Evolutionary conservation across 2,329 filamentous ascomycete genomes (phyloP).

Genomic region (Cladosporium sphaerospermum): DNA sequence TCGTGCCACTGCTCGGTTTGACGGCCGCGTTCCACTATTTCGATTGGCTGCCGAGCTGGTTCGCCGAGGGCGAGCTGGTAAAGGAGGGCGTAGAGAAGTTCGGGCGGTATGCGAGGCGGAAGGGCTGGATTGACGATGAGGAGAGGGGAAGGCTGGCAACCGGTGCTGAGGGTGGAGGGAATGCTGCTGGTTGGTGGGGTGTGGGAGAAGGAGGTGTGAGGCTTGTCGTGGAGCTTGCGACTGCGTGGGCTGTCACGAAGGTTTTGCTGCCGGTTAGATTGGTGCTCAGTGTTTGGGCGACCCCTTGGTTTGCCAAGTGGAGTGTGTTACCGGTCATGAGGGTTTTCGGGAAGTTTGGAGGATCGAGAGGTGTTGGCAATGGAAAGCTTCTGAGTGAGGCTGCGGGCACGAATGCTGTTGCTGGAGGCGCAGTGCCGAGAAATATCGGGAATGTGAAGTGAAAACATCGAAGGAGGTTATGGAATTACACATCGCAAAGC

Average conservation of each 20-base stretch:
- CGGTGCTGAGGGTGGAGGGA: constrained; percentile 24
- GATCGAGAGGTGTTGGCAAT: constrained; percentile 29
- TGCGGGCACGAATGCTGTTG: constrained; percentile 31
- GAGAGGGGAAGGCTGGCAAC: constrained; percentile 21
- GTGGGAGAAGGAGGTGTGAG: constrained; percentile 44
- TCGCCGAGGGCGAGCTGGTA: constrained; percentile 48
- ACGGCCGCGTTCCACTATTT: constrained; percentile 75
- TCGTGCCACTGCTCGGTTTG: constrained; percentile 71
- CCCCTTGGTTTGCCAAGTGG: constrained; percentile 80
- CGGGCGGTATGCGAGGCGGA: constrained; percentile 68
- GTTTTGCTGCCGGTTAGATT: constrained; percentile 72
- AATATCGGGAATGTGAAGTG: background rate
- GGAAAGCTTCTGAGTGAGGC: constrained; percentile 15
- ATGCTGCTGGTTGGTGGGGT: constrained; percentile 25
- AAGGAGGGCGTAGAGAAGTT: constrained; percentile 65
- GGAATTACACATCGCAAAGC: too few species aligned
- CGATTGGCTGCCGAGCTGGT: constrained; percentile 60
- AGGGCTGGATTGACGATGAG: constrained; percentile 68
- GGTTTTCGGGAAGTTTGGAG: constrained; percentile 25
- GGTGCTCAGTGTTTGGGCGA: constrained; percentile 73
- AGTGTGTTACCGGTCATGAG: constrained; percentile 48
- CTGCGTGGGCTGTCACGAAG: constrained; percentile 89
- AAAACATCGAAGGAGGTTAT: background rate
- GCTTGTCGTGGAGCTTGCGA: constrained; percentile 62
- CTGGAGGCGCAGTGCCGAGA: constrained; percentile 28